Evolutionary conservation across 73 alveolate species (phyloP).

Genomic region (Paramecium sexaurelia): DNA sequence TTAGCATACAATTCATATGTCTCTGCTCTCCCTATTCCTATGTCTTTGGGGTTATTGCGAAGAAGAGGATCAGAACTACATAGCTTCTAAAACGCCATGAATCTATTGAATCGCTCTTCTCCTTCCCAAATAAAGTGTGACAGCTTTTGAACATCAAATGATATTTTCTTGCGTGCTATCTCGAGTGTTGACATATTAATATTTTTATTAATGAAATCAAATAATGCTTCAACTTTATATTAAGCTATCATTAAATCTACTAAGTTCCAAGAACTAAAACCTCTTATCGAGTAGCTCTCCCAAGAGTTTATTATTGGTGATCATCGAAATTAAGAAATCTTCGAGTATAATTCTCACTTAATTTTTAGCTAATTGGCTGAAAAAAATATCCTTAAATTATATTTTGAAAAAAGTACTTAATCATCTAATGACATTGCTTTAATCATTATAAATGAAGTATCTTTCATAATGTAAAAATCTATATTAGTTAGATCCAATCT

Average conservation of each 20-base stretch:
- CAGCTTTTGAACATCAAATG: background rate
- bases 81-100: background rate
- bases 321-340: too few relatives aligned
- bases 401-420: background rate
- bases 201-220: background rate
- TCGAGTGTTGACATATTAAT: constrained; percentile 50
- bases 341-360: too few relatives aligned
- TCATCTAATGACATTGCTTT: too few relatives aligned
- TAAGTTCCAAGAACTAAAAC: too few relatives aligned
- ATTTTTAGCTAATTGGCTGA: background rate
- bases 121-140: constrained; percentile 47
- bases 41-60: constrained; percentile 30
- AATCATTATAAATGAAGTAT: too few relatives aligned
- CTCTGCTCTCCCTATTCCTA: constrained; percentile 39
- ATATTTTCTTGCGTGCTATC: constrained; percentile 54
- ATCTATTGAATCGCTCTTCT: constrained; percentile 22
- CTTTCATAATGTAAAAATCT: background rate
- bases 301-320: too few relatives aligned
- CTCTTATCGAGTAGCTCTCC: too few relatives aligned
- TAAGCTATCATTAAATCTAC: background rate
- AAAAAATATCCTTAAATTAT: background rate
- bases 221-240: background rate
- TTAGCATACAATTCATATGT: constrained; percentile 47
- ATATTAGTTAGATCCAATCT: background rate
- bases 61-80: constrained; percentile 13